Base-by-base conservation (phyloP, 2,329 filamentous ascomycete species). In the Botrytis fabae region DNA sequence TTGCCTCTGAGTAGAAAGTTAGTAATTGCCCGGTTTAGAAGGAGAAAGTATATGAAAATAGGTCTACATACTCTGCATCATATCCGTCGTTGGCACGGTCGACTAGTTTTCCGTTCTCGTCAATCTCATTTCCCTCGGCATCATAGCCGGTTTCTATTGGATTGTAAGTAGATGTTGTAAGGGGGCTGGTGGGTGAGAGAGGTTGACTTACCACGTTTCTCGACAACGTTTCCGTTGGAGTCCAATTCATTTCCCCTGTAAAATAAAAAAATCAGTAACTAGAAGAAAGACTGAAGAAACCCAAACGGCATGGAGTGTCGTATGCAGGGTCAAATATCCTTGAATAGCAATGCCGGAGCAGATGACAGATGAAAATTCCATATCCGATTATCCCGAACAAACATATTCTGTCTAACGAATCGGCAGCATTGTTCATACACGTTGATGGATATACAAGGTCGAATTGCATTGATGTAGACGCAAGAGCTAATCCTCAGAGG, bases 61-160 rank as follows among this genome's bases (percentile, higher is more conserved):
- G 48, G 25, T 54, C 48, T 54, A 61, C 59, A 61, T 61, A 61
- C 59, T 61, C 20, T 61, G 59, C 59, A 16, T 60, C 57, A 38
- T 60, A 60, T 12, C 35, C 38, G 1, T 68, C 44, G 5, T n/a
- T 51, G 46, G 22, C 9, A 10, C 51, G 38, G 2, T 51, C 65
- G 25, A 54, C 25, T 48, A 48, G 20, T 48, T 48, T 22, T 57
- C 51, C 51, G 0, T 51, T 28, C 9, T 35, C 65, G 38, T 59
- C 65, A 16, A 69, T 69, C 12, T 69, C 65, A 4, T 69, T 69
- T 2, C 65, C 65, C 0, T 69, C 32, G 20, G 65, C 65, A 28
- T 69, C 66, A 40, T 69, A 69, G 4, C 28, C 20, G 25, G 51
- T 57, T 1, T 69, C 66, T 57, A 28, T 57, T 57, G 51, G 18